Evolutionary conservation across 352 stramenopile species (phyloP).

Genomic region (Phytophthora palmivora): DNA sequence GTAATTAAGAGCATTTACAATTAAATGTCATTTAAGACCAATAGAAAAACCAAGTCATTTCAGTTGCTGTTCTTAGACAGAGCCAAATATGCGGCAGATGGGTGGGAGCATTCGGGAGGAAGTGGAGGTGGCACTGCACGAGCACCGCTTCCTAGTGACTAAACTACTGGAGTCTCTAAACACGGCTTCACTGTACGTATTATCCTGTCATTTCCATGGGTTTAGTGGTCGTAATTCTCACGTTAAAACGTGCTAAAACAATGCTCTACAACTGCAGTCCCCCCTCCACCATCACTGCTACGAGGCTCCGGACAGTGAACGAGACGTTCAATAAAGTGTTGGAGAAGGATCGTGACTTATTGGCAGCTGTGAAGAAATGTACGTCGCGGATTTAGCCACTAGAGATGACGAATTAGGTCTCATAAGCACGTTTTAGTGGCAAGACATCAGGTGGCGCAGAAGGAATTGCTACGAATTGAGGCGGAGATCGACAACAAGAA

Average conservation of each 20-base stretch:
- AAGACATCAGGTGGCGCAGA: slow-evolving; percentile 74
- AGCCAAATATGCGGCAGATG: slow-evolving; percentile 27
- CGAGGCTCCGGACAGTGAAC: slow-evolving; percentile 77
- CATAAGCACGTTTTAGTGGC: slow-evolving; percentile 46
- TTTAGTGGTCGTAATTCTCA: slow-evolving; percentile 5
- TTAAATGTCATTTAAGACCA: neutral
- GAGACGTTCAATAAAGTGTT: slow-evolving; percentile 80
- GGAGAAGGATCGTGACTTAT: slow-evolving; percentile 78
- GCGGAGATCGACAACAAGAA: slow-evolving; percentile 73
- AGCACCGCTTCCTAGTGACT: slow-evolving; percentile 86
- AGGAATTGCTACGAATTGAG: slow-evolving; percentile 66
- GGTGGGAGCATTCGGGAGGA: slow-evolving; percentile 69
- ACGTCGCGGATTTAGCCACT: slow-evolving; percentile 17
- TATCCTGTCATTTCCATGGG: neutral
- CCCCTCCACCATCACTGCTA: slow-evolving; percentile 77
- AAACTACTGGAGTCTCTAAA: slow-evolving; percentile 85
- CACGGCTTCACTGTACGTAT: slow-evolving; percentile 62
- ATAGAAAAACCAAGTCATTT: slow-evolving; percentile 7
- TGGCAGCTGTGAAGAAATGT: slow-evolving; percentile 81
- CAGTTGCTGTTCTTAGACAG: neutral
- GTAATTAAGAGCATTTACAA: neutral
- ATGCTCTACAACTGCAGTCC: slow-evolving; percentile 41
- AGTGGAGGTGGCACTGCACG: slow-evolving; percentile 75
- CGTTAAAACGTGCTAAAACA: neutral
- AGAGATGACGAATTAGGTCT: neutral